Conservation (phyloP, 106 monocot genomes). For the Dioscorea zingiberensis region DNA sequence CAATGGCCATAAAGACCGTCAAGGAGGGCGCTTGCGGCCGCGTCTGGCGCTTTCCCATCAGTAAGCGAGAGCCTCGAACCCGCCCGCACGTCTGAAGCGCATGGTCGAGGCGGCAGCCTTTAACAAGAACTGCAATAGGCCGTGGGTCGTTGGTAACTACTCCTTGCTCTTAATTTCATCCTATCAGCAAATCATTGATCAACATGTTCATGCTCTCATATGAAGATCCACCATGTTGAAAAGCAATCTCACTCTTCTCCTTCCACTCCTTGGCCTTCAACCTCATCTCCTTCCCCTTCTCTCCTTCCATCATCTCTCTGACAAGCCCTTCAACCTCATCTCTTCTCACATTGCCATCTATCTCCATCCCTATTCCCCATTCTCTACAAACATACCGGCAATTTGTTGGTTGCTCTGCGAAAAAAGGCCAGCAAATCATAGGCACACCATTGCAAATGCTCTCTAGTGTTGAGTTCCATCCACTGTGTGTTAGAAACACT, state of each 20-base stretch:
- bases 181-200: constrained; percentile 11
- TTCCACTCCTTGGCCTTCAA: constrained; percentile 37
- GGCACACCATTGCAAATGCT: constrained; percentile 54
- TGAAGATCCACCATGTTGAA: constrained; percentile 26
- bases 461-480: constrained; percentile 80
- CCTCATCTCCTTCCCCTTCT: constrained; percentile 35
- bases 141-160: too few species aligned
- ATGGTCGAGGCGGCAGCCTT: too few species aligned
- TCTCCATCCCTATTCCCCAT: constrained; percentile 65
- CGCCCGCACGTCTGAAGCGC: too few species aligned
- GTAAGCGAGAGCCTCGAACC: too few species aligned
- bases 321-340: constrained; percentile 36
- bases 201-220: constrained; percentile 23
- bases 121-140: too few species aligned
- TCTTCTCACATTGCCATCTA: constrained; percentile 40
- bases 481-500: constrained; percentile 63
- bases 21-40: too few species aligned
- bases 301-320: constrained; percentile 49
- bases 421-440: constrained; percentile 65
- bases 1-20: too few species aligned
- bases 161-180: too few species aligned
- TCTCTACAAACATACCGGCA: constrained; percentile 44
- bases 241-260: constrained; percentile 26
- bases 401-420: constrained; percentile 67
- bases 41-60: too few species aligned